Conservation (phyloP, 768 basidiomycete genomes). For the Agrocybe pediades region DNA sequence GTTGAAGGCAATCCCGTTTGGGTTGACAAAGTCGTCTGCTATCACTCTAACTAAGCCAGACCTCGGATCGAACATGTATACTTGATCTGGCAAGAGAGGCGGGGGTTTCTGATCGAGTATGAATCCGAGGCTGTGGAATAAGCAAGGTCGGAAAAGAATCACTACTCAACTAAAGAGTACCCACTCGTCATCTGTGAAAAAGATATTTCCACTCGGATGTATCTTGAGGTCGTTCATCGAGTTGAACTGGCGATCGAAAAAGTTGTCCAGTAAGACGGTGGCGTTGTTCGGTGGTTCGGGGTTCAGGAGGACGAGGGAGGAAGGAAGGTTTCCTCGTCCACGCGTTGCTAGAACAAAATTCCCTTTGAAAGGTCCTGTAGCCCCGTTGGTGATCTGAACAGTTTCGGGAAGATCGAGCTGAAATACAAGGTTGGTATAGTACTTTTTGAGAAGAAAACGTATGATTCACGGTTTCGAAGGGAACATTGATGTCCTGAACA, state of each 20-base stretch:
- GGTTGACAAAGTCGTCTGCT: slow-evolving; percentile 68
- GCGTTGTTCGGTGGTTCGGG: slow-evolving; percentile 62
- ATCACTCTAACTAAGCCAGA: slow-evolving; percentile 67
- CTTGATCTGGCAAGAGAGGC: slow-evolving; percentile 70
- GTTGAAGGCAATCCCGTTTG: slow-evolving; percentile 74
- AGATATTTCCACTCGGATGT: slow-evolving; percentile 59
- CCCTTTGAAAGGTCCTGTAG: slow-evolving; percentile 60
- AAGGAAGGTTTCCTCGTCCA: slow-evolving; percentile 60
- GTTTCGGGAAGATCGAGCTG: slow-evolving; percentile 59
- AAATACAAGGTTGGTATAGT: neutral
- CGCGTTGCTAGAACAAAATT: slow-evolving; percentile 62
- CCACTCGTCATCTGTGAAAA: slow-evolving; percentile 75
- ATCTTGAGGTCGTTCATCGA: slow-evolving; percentile 79
- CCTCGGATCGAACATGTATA: slow-evolving; percentile 72
- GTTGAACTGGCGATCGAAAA: slow-evolving; percentile 77
- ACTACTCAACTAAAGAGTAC: slow-evolving; percentile 17
- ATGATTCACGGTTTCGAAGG: slow-evolving; percentile 11
- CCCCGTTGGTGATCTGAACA: slow-evolving; percentile 70
- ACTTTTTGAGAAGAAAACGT: neutral
- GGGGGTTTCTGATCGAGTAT: slow-evolving; percentile 62
- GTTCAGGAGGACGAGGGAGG: slow-evolving; percentile 65
- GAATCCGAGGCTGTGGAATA: slow-evolving; percentile 54
- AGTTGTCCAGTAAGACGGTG: slow-evolving; percentile 74
- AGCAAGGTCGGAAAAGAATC: neutral
- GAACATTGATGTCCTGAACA: slow-evolving; percentile 43